Evolutionary conservation across 768 basidiomycete genomes (phyloP), one percentile per base, ranked within the genome.

Genomic region (Tulasnella sp.): DNA sequence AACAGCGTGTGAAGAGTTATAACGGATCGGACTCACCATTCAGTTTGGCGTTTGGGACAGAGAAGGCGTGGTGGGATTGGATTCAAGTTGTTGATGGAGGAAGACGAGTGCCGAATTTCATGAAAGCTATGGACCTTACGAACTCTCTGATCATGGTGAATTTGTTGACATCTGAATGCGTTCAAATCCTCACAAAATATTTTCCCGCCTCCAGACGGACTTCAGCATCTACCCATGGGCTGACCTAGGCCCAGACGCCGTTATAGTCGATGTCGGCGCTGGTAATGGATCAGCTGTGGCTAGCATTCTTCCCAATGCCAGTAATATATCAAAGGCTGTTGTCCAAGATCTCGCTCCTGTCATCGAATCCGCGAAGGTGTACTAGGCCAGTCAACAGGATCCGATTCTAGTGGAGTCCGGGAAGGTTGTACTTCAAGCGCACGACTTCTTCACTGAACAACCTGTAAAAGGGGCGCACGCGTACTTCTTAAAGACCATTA

Each of bases 361-460:
- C 5, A 29, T 52, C 5, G 51, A 52, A n/a, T 13, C 10, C 13
- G 51, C 7, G 21, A 52, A 52, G 51, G 27, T 19, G 24, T 56
- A 41, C n/a, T 56, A 38, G 54, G 21, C 1, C 3, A 21, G n/a
- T n/a, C n/a, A 19, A 2, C 38, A 21, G 19, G 38, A 56, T n/a
- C 38, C 54, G 24, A 11, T 9, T 23, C 11, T 15, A 21, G 1
- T 56, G n/a, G 11, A 30, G 17, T 5, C 30, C 11, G 54, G 38
- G 32, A 41, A 21, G 38, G 54, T 56, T 15, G 10, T 21, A 9
- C 24, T 41, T 21, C 34, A 41, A 4, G 17, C 24, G 0, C 61
- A 62, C 55, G 61, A 65, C 41, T 63, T 61, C 51, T 63, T 65
- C 42, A 29, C 38, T 4, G 49, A 58, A 3, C 61, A 65, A 30